Conservation (phyloP, 73 alveolate genomes). For the Diophrys appendiculata region DNA sequence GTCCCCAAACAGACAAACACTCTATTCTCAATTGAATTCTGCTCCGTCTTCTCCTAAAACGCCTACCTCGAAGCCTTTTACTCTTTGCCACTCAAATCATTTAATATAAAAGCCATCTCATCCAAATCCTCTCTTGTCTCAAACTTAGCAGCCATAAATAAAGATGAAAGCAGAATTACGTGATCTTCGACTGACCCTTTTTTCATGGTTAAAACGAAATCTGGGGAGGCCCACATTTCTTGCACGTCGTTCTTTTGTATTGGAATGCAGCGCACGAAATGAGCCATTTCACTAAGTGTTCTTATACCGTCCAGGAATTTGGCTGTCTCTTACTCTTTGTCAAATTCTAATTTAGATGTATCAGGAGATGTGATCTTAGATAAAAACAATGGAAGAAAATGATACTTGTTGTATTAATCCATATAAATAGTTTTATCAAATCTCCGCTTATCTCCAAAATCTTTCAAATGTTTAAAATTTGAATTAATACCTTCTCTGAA, state of each 20-base stretch:
- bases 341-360: conserved; percentile 1
- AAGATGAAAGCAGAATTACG: conserved; percentile 63
- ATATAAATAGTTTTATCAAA: conserved; percentile 16
- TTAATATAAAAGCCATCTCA: conserved; percentile 8
- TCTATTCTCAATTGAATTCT: conserved; percentile 33
- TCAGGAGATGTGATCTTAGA: conserved; percentile 57
- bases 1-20: conserved; percentile 73
- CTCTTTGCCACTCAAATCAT: conserved; percentile 25
- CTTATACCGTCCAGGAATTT: conserved; percentile 35
- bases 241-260: background rate
- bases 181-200: conserved; percentile 74
- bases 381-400: conserved; percentile 44
- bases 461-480: background rate
- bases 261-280: conserved; percentile 55
- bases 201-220: conserved; percentile 61
- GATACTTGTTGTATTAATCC: conserved; percentile 40
- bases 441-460: conserved; percentile 2
- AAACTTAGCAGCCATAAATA: conserved; percentile 54
- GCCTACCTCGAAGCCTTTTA: conserved; percentile 9
- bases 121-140: conserved; percentile 25
- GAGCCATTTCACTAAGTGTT: conserved; percentile 52
- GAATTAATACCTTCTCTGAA: background rate
- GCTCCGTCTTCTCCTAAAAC: conserved; percentile 32
- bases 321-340: background rate
- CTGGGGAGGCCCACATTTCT: conserved; percentile 72